Base-by-base conservation (phyloP, 2,329 filamentous ascomycete species). In the Aspergillus pseudoglaucus region DNA sequence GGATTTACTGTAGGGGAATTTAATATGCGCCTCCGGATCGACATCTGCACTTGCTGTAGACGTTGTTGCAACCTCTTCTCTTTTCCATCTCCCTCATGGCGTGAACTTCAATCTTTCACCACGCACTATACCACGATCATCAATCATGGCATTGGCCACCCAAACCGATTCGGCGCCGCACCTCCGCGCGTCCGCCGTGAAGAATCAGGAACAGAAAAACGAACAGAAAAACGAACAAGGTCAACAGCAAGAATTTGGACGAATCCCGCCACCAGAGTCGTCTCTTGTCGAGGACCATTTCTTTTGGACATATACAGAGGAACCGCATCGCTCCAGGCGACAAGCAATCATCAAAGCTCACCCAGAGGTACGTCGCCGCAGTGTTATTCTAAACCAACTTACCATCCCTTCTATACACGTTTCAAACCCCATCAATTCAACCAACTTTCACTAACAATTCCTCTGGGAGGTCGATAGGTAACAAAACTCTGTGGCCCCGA, bases 221-320 rank as follows among this genome's bases (percentile, higher is more conserved):
- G 45, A 42, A 39, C 57, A 41, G 42, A 55, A 33, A 43, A 46
- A 48, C 15, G 44, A 50, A 47, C 53, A 58, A 45, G 58, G 33
- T 44, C 51, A 15, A 54, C 60, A 12, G 40, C 53, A 41, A 58
- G 59, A 58, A 57, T 59, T 43, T 50, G 41, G 53, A 40, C 58
- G 59, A 58, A 58, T 59, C 43, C 49, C 62, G 42, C 63, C 66
- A 44, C 63, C 66, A 30, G 57, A 63, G 40, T 46, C 54, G 27
- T 63, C 64, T 33, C 55, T 62, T 4, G 62, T 66, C 6, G 71
- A 72, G 14, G 72, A 83, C 53, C 79, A 84, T 67, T 97, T 97
- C 78, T 95, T 95, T 75, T 97, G 94, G 93, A 95, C 93, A 37
- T 97, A 98, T 67, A 96, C 93, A 8, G 93, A 98, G 69, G 93